Conservation (phyloP, 2,329 filamentous ascomycete species). For the Venturiaceae sp. region DNA sequence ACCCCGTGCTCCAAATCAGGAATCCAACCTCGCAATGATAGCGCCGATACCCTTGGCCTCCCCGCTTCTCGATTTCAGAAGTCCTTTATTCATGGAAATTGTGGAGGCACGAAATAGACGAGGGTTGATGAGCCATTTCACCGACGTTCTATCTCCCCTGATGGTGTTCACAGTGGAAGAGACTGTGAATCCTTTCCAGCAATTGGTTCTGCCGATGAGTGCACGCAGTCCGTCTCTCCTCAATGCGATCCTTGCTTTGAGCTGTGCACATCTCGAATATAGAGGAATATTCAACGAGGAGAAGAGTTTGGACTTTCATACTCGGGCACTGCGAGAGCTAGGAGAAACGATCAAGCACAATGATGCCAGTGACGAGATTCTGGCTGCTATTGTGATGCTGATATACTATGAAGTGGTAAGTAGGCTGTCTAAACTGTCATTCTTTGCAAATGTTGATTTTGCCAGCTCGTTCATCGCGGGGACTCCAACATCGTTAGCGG, state of each 20-base stretch:
- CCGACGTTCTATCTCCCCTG: not conserved
- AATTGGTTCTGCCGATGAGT: not conserved
- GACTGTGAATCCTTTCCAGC: not conserved
- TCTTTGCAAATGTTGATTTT: not conserved
- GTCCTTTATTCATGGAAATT: not conserved
- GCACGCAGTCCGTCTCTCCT: not conserved
- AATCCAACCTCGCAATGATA: not conserved
- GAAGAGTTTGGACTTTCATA: not conserved
- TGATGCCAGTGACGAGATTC: not conserved
- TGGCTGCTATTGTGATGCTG: conserved; percentile 1
- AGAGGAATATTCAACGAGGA: not conserved
- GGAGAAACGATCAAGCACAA: not conserved
- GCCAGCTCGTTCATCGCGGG: not conserved
- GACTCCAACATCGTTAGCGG: not conserved
- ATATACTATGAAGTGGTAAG: conserved; percentile 4
- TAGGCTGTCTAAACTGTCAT: not conserved
- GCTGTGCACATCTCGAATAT: not conserved
- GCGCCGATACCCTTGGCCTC: not conserved
- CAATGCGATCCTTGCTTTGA: not conserved
- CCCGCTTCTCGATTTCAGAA: not conserved
- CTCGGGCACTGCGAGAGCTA: not conserved
- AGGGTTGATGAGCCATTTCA: not conserved
- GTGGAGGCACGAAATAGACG: not conserved
- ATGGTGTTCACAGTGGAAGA: not conserved
- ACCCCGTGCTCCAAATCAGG: not conserved